phyloP scores from a whole-genome alignment of 148 eudicot species.

The Limonium bicolor region DNA sequence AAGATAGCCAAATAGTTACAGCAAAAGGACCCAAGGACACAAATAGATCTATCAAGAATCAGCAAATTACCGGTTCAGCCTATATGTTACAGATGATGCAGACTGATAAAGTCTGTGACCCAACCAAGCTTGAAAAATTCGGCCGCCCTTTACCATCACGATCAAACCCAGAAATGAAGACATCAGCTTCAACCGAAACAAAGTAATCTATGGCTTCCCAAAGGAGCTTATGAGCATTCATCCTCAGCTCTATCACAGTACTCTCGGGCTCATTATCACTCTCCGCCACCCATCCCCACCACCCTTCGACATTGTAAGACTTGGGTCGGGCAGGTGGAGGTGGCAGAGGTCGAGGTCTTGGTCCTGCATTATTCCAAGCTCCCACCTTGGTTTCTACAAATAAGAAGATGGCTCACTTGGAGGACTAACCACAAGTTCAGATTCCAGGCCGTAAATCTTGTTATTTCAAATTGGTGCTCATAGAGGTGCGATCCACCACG shows the following conservation, averaged over 20 bases:
- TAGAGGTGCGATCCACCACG: slow-evolving; percentile 69
- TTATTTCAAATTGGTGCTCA: slow-evolving; percentile 49
- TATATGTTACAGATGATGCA: slow-evolving; percentile 50
- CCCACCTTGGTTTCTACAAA: slow-evolving; percentile 27
- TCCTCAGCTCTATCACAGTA: slow-evolving; percentile 80
- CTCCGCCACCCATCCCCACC: slow-evolving; percentile 99
- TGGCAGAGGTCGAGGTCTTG: slow-evolving; percentile 85
- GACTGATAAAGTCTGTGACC: slow-evolving; percentile 75
- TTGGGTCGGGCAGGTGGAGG: slow-evolving; percentile 84
- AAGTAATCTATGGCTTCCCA: slow-evolving; percentile 93
- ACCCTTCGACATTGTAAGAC: slow-evolving; percentile 81
- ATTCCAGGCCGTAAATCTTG: slow-evolving; percentile 62
- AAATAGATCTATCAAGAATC: no score
- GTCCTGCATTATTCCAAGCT: slow-evolving; percentile 57
- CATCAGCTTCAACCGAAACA: slow-evolving; percentile 65
- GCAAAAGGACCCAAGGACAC: no score
- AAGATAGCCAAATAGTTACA: no score
- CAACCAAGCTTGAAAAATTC: slow-evolving; percentile 81
- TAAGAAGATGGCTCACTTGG: slow-evolving; percentile 22
- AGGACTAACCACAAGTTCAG: slow-evolving; percentile 30
- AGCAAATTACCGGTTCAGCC: slow-evolving; percentile 72
- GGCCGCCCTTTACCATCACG: slow-evolving; percentile 85
- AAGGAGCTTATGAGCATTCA: slow-evolving; percentile 78
- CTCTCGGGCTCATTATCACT: slow-evolving; percentile 89
- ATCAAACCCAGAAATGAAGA: slow-evolving; percentile 78